These are phyloP conservation scores for Ophiostoma australiae DNA, from an alignment of 2,329 filamentous ascomycete genomes.

Conservation along the genomic window DNA sequence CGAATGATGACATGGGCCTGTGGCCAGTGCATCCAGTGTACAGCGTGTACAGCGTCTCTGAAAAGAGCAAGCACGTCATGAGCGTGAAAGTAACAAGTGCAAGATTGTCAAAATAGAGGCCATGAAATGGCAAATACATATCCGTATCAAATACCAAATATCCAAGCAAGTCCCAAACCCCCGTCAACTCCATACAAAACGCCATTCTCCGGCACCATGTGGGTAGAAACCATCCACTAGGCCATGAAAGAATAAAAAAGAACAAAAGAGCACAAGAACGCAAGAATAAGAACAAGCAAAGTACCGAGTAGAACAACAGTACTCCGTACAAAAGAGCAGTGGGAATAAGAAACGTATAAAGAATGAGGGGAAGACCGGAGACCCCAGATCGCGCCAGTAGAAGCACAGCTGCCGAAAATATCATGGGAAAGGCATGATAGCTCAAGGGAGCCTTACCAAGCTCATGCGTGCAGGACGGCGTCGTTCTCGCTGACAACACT, in stretches of 20 bases:
- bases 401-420: background rate
- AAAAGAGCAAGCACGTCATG: background rate
- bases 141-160: background rate
- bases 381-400: background rate
- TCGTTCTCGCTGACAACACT: constrained; percentile 58
- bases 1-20: background rate
- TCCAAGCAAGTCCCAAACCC: background rate
- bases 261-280: background rate
- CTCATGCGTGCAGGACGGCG: constrained; percentile 28
- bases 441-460: background rate
- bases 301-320: background rate
- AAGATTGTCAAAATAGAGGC: background rate
- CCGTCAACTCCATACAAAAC: constrained; percentile 13
- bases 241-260: background rate
- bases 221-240: background rate
- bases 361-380: background rate
- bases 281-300: background rate
- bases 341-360: background rate
- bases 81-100: too few relatives aligned
- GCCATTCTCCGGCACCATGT: constrained; percentile 9
- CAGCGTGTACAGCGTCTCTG: background rate
- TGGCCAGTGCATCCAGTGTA: background rate
- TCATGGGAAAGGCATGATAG: background rate
- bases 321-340: background rate
- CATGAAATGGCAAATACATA: background rate